Evolutionary conservation across 73 alveolate genomes (phyloP), one percentile per base, ranked within the genome.

Genomic region (Tetrahymena borealis): DNA sequence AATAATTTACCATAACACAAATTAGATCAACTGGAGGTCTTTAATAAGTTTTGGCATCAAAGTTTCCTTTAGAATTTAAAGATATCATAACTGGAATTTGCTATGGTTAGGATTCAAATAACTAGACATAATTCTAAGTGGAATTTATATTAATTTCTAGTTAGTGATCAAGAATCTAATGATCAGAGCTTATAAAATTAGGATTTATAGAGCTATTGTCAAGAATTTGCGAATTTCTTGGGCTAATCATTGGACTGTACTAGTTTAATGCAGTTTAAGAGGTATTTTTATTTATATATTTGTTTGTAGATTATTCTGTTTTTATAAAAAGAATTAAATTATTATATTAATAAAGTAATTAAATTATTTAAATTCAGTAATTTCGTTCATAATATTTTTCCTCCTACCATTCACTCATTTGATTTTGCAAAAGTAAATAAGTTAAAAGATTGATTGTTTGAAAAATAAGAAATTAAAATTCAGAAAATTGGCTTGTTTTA

Each of bases 1-100:
- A 39, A 39, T 9, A 1, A n/a, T 24, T 60, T 60, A 60, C 85
- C 28, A 92, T 79, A 24, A 78, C 92, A 38, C 95, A 92, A 33
- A 92, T 42, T 24, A 92, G 32, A 78, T 92, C 95, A 18, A 92
- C 37, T 28, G 91, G 78, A 8, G 95, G 90, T 78, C 95, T 92
- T 60, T 60, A n/a, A 28, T 60, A 60, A 18, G 85, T 35, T 60
- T 60, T 60, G 9, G 85, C 85, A 60, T 60, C 85, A 60, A 60
- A 60, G 13, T 60, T 60, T 6, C 85, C 85, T 60, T 60, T 60
- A n/a, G 85, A 24, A 60, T 60, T 60, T 60, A 60, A 60, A n/a
- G 85, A 60, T 5, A 60, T 60, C 85, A 60, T 60, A 60, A 60
- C 85, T 24, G 85, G 85, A 15, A 60, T 60, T 60, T 60, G 10